Base-by-base conservation (phyloP, 1,284 basidiomycete genomes). In the Hymenochaete sp. region DNA sequence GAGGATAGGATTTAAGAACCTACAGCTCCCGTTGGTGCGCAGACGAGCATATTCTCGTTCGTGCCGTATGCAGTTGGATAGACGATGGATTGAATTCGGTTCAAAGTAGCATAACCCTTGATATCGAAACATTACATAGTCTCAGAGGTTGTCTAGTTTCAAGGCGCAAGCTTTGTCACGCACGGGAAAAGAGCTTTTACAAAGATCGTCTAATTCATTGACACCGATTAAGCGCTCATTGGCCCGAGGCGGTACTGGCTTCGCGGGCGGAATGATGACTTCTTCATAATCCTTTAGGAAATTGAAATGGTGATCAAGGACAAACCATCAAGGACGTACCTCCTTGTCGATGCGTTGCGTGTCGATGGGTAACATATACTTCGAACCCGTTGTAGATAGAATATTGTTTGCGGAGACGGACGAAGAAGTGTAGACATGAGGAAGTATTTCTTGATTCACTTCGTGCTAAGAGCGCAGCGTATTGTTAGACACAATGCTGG, bases 1-100 rank as follows among this genome's bases (percentile, higher is more conserved):
- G 18, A 18, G 24, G 18, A 7, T 19, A 21, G 14, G 16, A 41
- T 35, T 3, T 19, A 28, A 8, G 22, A 24, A 42, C 44, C 42
- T 32, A 50, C 44, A 19, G 48, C 48, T 38, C 48, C 44, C 3
- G 44, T 53, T n/a, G 42, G 50, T 50, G 90, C 90, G 56, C 95
- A 98, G 43, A 99, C 75, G 29, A 99, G 79, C 70, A 99, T 79
- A 59, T 98, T 98, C 64, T 98, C 96, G 55, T 97, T 98, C 1
- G 91, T 87, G 18, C 77, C 72, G 65, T 97, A 98, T 1, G 93
- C 96, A 2, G 90, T 89, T 0, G 89, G 86, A 63, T 87, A 98
- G 10, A 98, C 85, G 46, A 96, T 91, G 5, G 90, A 95, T 61
- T 99, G 96, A 51, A 99, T 86, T 52, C 96, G 77, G 60, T 99